Conservation (phyloP, 371 early-diverging fungal genomes). For the Parasitella parasitica region DNA sequence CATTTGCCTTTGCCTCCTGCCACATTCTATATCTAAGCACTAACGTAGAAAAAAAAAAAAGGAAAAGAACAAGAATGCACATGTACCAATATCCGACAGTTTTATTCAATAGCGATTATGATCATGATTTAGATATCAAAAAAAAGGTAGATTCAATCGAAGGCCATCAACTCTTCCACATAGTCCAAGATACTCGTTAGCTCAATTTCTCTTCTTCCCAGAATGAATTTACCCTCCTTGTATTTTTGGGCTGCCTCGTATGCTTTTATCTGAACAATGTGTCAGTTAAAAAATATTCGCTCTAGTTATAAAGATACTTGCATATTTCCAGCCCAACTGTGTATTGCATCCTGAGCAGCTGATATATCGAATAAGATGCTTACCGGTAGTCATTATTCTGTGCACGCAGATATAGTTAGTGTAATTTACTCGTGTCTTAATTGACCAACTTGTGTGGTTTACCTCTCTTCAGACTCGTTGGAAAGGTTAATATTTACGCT, state of each 20-base stretch:
- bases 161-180: neutral
- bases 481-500: constrained; percentile 11
- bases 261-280: constrained; percentile 47
- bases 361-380: constrained; percentile 68
- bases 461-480: constrained; percentile 1
- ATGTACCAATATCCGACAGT: no score
- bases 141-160: neutral
- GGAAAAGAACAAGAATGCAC: neutral
- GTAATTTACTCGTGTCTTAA: constrained; percentile 12
- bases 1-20: constrained; percentile 49
- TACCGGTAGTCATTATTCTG: constrained; percentile 68
- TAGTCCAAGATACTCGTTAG: neutral
- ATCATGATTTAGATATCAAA: no score
- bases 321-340: constrained; percentile 74
- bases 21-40: constrained; percentile 22
- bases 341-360: constrained; percentile 59
- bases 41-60: neutral
- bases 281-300: neutral
- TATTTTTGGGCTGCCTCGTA: constrained; percentile 63
- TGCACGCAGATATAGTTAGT: constrained; percentile 41
- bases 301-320: constrained; percentile 43
- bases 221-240: constrained; percentile 74
- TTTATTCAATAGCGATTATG: no score
- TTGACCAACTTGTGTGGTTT: constrained; percentile 36
- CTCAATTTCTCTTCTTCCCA: constrained; percentile 33